These are phyloP conservation scores for Asterophora lycoperdoides DNA, from an alignment of 768 basidiomycete genomes.

Conservation along the genomic window DNA sequence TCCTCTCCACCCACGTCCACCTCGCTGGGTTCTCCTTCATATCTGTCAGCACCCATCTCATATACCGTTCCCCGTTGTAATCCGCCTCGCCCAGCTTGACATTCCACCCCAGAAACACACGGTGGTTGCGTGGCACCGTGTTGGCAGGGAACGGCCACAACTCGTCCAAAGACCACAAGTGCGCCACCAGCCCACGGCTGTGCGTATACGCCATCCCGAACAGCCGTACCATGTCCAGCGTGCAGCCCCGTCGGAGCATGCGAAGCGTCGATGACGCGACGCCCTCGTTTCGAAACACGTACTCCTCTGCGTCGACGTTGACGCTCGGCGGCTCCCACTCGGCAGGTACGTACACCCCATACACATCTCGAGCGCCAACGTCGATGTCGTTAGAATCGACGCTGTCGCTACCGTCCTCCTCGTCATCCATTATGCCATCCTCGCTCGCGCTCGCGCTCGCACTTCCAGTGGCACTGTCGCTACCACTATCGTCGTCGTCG, in stretches of 20 bases:
- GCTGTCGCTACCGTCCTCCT: constrained; percentile 12
- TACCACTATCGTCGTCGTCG: constrained; percentile 1
- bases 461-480: not conserved
- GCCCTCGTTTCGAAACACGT: constrained; percentile 24
- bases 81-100: constrained; percentile 47
- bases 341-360: constrained; percentile 35
- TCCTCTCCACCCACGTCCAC: constrained; percentile 29
- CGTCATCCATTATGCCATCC: constrained; percentile 25
- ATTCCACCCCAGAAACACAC: constrained; percentile 68
- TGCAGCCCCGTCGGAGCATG: constrained; percentile 58
- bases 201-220: constrained; percentile 56
- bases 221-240: constrained; percentile 50
- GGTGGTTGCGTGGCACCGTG: constrained; percentile 29
- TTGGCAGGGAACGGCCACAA: constrained; percentile 21
- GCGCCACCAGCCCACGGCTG: constrained; percentile 48
- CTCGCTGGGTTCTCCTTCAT: constrained; percentile 27
- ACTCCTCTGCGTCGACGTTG: constrained; percentile 19
- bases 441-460: not conserved
- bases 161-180: constrained; percentile 33
- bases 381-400: constrained; percentile 3
- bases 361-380: constrained; percentile 3
- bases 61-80: constrained; percentile 38
- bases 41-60: constrained; percentile 37
- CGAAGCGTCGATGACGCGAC: constrained; percentile 18
- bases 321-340: constrained; percentile 58